Evolutionary conservation across 169 alveolate species (phyloP).

Genomic region (Eimeria mitis): DNA sequence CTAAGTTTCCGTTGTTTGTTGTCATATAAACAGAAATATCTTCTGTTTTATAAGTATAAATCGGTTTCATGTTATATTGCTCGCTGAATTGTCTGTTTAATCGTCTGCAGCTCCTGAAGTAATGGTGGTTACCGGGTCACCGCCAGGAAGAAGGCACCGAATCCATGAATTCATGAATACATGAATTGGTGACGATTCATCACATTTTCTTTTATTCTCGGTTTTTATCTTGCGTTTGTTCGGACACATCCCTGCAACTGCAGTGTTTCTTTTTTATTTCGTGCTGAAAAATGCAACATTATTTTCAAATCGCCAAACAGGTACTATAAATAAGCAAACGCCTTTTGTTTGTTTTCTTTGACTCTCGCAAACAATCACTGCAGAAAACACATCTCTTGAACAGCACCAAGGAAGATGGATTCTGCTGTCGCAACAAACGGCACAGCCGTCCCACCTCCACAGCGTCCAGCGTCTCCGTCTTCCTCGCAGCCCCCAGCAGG

Average conservation of each 20-base stretch:
- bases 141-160: no score
- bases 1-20: no score
- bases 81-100: slow-evolving; percentile 62
- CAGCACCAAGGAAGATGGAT: slow-evolving; percentile 7
- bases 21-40: no score
- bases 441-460: background rate
- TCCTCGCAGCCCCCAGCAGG: background rate
- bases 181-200: background rate
- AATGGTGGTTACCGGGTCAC: background rate
- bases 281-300: slow-evolving; percentile 15
- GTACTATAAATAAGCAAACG: background rate
- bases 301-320: slow-evolving; percentile 18
- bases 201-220: background rate
- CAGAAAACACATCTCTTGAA: background rate
- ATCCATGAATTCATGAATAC: no score
- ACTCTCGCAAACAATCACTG: background rate
- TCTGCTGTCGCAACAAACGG: background rate
- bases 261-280: background rate
- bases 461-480: background rate
- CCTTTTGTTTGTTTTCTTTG: slow-evolving; percentile 13
- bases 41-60: no score
- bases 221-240: background rate
- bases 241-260: slow-evolving; percentile 12
- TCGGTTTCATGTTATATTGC: slow-evolving; percentile 45
- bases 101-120: slow-evolving; percentile 30